These are phyloP conservation scores for Cladophialophora carrionii DNA, from an alignment of 2,329 filamentous ascomycete species.

Conservation along the genomic window DNA sequence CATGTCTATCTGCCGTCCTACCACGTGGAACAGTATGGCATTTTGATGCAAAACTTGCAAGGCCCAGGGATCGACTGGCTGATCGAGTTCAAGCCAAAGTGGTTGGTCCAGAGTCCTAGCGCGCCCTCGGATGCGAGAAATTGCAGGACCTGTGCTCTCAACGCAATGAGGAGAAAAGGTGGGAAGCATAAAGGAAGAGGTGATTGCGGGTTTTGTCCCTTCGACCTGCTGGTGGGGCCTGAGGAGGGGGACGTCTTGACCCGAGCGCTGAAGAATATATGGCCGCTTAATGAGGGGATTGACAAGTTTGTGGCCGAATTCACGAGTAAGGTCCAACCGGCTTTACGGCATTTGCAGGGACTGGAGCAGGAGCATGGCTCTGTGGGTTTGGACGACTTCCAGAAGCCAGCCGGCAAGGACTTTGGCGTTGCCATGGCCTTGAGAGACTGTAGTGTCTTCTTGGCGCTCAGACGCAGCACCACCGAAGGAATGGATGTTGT, in stretches of 20 bases:
- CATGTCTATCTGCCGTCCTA: slow-evolving; percentile 55
- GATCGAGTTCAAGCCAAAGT: slow-evolving; percentile 82
- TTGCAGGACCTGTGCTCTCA: slow-evolving; percentile 74
- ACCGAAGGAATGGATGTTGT: slow-evolving; percentile 40
- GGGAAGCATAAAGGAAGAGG: slow-evolving; percentile 38
- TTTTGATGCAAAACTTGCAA: slow-evolving; percentile 76
- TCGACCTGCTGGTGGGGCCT: slow-evolving; percentile 60
- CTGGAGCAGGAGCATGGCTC: slow-evolving; percentile 37
- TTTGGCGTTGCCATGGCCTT: slow-evolving; percentile 77
- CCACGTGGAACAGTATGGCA: slow-evolving; percentile 62
- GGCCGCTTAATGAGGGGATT: slow-evolving; percentile 38
- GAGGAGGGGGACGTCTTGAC: slow-evolving; percentile 39
- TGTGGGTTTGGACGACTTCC: slow-evolving; percentile 40
- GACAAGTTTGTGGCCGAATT: slow-evolving; percentile 39
- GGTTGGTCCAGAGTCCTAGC: slow-evolving; percentile 74
- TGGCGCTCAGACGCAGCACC: slow-evolving; percentile 33
- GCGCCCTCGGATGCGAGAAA: slow-evolving; percentile 65
- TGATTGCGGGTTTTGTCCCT: slow-evolving; percentile 61
- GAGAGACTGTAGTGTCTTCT: slow-evolving; percentile 75
- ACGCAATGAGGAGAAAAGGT: slow-evolving; percentile 50
- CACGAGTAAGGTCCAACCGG: slow-evolving; percentile 45
- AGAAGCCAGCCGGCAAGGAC: slow-evolving; percentile 42
- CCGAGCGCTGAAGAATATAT: slow-evolving; percentile 44
- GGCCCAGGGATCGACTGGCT: slow-evolving; percentile 42
- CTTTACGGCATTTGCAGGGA: slow-evolving; percentile 40